Base-by-base conservation (phyloP, 805 yeast species). In the Yamadazyma scolyti region DNA sequence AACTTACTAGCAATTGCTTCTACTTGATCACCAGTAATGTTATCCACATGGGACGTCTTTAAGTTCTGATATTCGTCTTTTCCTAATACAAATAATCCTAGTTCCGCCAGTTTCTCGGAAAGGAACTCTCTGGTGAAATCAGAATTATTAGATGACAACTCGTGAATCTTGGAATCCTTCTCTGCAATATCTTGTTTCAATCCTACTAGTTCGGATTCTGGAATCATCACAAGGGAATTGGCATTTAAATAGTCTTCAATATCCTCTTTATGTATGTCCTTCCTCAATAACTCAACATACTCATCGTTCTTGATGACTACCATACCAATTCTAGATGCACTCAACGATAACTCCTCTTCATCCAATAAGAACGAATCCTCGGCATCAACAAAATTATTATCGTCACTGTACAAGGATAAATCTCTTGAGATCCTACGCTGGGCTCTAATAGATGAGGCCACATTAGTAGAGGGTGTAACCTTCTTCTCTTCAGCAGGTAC, bases 1-100 rank as follows among this genome's bases (percentile, higher is more conserved):
- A 68, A 45, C 25, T 65, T 71, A 4, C 57, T 52, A 1, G 75
- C 75, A 30, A 55, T 49, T 2, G 46, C 24, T 3, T 20, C 7
- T 11, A 42, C 19, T 21, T 36, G 30, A 26, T 37, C 44, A 10
- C 43, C 42, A 10, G 43, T 41, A 9, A 38, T 29, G 23, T 38
- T 37, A 10, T 36, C 34, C 18, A 41, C 20, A 20, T 31, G 42
- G 4, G 33, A 28, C 11, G 27, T 30, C 36, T 56, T 54, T 43
- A 64, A 37, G 26, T 49, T 29, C 39, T 50, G 38, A 34, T 58
- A 56, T 18, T 61, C 61, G 8, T 49, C 49, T 18, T 47, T 44
- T 6, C 50, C 52, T 7, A 66, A 33, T 6, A 54, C 35, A 9
- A 59, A 54, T 29, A 65, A 39, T 6, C 61, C 68, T 25, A 51